Evolutionary conservation across 352 stramenopile genomes (phyloP).

Genomic region (Pythium diclinum): DNA sequence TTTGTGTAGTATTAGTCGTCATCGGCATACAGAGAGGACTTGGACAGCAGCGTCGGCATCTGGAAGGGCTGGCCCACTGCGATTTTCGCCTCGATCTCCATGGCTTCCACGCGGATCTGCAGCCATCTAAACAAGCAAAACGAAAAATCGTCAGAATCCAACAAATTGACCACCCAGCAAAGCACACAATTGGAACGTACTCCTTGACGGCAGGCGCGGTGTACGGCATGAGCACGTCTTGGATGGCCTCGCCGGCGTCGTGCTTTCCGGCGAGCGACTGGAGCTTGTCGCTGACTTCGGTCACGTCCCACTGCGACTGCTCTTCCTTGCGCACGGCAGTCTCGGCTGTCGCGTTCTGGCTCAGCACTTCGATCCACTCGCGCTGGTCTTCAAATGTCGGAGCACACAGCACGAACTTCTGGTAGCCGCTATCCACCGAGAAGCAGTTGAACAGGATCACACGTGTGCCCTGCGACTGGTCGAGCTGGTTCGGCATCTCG

Average conservation of each 20-base stretch:
- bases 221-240: constrained; percentile 70
- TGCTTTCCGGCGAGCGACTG: constrained; percentile 81
- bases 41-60: constrained; percentile 84
- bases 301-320: constrained; percentile 69
- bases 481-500: constrained; percentile 85
- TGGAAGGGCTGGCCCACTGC: constrained; percentile 70
- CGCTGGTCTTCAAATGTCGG: constrained; percentile 86
- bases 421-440: constrained; percentile 77
- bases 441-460: constrained; percentile 88
- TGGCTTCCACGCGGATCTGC: constrained; percentile 77
- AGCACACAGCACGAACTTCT: constrained; percentile 80
- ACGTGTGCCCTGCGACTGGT: constrained; percentile 82
- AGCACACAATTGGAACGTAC: constrained; percentile 38
- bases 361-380: constrained; percentile 87
- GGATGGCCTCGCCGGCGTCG: constrained; percentile 58
- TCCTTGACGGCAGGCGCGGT: constrained; percentile 84
- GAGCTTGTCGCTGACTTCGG: constrained; percentile 72
- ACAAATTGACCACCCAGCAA: neutral
- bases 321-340: constrained; percentile 78
- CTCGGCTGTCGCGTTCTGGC: constrained; percentile 80
- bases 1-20: constrained; percentile 54
- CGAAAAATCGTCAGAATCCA: neutral
- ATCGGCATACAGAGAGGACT: constrained; percentile 84
- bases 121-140: constrained; percentile 57
- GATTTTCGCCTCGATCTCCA: constrained; percentile 86